Percentiles rank a stretch among this genome's conserved stretches.
These are phyloP conservation scores for Voacanga thouarsii DNA, from an alignment of 257 asterid species.

Conservation along the genomic window DNA sequence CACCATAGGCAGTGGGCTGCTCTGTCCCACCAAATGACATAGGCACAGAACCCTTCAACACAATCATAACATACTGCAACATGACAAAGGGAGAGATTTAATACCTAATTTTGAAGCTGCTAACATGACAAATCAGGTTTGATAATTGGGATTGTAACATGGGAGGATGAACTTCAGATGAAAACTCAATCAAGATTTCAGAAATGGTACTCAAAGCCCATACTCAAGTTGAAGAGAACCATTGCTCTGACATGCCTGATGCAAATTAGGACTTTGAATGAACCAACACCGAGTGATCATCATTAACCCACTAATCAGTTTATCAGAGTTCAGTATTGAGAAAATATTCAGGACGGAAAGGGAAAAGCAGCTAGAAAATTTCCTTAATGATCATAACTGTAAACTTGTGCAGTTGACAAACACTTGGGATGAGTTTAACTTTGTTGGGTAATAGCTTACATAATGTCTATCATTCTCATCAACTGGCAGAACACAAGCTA, in stretches of 20 bases:
- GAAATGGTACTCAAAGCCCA: background rate
- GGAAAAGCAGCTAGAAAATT: background rate
- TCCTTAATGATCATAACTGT: background rate
- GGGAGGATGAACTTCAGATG: background rate
- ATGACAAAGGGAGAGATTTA: conserved; percentile 1
- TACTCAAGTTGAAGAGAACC: background rate
- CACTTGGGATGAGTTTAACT: background rate
- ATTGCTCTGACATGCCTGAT: background rate
- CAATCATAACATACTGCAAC: conserved; percentile 89
- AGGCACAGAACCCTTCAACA: conserved; percentile 92
- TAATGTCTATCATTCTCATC: background rate
- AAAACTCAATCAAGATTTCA: background rate
- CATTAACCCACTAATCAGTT: background rate
- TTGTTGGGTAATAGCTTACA: background rate
- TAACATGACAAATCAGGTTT: background rate
- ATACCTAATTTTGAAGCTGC: background rate
- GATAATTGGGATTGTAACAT: background rate
- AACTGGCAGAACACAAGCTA: background rate
- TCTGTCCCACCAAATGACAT: conserved; percentile 92
- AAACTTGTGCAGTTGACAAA: background rate
- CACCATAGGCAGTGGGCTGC: conserved; percentile 88
- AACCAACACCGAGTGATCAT: background rate
- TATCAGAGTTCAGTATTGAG: background rate
- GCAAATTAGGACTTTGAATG: conserved; percentile 1
- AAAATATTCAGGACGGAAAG: background rate